These are phyloP conservation scores for Puccinia coronata DNA, from an alignment of 1,284 basidiomycete species.

Conservation along the genomic window DNA sequence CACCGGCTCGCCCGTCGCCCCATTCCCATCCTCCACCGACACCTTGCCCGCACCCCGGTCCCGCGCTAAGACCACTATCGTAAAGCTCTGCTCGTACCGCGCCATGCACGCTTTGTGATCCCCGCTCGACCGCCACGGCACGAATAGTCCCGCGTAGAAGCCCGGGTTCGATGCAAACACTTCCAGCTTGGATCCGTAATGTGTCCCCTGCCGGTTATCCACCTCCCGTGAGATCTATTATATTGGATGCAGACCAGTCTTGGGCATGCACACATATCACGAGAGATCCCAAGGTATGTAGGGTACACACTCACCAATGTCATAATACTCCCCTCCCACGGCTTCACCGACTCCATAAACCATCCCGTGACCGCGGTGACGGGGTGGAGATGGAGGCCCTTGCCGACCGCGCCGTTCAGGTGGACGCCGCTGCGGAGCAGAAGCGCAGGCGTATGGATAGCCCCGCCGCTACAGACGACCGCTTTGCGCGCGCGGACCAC, in stretches of 20 bases:
- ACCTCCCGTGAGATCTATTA: conserved; percentile 53
- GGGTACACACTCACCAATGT: conserved; percentile 60
- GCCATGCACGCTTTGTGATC: conserved; percentile 60
- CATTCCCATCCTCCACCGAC: conserved; percentile 58
- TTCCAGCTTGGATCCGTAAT: conserved; percentile 62
- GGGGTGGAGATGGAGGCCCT: conserved; percentile 62
- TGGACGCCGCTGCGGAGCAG: conserved; percentile 60
- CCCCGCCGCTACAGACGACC: conserved; percentile 60
- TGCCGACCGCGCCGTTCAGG: conserved; percentile 61
- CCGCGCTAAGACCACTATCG: conserved; percentile 57
- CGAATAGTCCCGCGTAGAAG: conserved; percentile 57
- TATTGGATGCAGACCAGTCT: conserved; percentile 50
- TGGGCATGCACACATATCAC: background rate
- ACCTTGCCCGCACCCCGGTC: conserved; percentile 58
- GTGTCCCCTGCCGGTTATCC: conserved; percentile 57
- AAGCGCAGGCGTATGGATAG: conserved; percentile 61
- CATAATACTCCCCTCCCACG: conserved; percentile 62
- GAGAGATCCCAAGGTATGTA: too few relatives aligned
- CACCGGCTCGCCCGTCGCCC: conserved; percentile 56
- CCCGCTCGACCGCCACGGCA: conserved; percentile 57
- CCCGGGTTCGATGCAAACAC: conserved; percentile 60
- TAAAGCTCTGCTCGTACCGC: conserved; percentile 57
- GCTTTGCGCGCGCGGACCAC: conserved; percentile 58
- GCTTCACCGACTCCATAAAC: conserved; percentile 60
- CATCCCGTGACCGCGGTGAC: conserved; percentile 60